Conservation (phyloP, 2,329 filamentous ascomycete species). For the Ophiostoma angusticollis region DNA sequence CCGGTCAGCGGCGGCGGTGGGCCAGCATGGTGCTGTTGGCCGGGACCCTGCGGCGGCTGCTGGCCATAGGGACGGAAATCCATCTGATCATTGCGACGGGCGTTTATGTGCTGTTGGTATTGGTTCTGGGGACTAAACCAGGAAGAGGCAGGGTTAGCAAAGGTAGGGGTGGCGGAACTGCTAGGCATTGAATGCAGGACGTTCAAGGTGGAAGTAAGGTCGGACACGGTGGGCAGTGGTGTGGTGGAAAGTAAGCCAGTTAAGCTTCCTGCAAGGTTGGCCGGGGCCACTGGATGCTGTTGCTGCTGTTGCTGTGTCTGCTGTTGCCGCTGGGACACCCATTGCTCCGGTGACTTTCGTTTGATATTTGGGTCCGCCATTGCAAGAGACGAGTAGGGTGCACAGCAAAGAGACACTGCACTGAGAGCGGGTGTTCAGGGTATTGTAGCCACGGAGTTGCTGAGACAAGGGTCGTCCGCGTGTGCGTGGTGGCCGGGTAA, state of each 20-base stretch:
- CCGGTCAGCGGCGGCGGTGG: slow-evolving; percentile 25
- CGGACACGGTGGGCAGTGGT: background rate
- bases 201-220: background rate
- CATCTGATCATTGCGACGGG: slow-evolving; percentile 18
- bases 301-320: slow-evolving; percentile 15
- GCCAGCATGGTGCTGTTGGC: slow-evolving; percentile 21
- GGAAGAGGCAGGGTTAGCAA: slow-evolving; percentile 23
- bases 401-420: background rate
- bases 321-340: slow-evolving; percentile 12
- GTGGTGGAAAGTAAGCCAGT: background rate
- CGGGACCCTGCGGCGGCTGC: slow-evolving; percentile 17
- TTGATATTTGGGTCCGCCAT: slow-evolving; percentile 16
- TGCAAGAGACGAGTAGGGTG: slow-evolving; percentile 3
- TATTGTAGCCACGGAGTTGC: background rate
- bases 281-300: background rate
- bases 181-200: background rate
- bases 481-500: background rate
- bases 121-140: slow-evolving; percentile 30
- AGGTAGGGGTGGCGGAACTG: slow-evolving; percentile 5
- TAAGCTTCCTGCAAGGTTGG: too few relatives aligned
- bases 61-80: slow-evolving; percentile 16
- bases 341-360: slow-evolving; percentile 16
- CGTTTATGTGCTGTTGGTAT: slow-evolving; percentile 33
- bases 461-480: background rate
- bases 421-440: background rate